Conservation (phyloP, 441 rosid species). For the Arabidopsis hybrid region DNA sequence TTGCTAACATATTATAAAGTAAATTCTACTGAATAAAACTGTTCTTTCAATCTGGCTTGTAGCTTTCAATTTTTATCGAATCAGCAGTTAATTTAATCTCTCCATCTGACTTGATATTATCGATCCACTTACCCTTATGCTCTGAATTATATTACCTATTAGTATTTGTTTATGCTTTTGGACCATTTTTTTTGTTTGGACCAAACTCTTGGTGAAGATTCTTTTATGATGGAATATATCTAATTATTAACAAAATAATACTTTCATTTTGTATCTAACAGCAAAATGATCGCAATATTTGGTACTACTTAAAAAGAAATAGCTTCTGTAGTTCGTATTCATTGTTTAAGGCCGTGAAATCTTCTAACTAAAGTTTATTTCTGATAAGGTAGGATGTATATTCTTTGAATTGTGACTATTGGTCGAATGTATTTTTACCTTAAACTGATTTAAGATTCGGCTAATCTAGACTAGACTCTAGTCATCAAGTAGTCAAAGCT, state of each 20-base stretch:
- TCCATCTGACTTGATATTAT: background rate
- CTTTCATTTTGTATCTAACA: background rate
- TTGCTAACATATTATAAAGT: background rate
- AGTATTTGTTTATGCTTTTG: background rate
- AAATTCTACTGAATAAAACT: background rate
- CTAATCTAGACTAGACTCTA: conserved; percentile 35
- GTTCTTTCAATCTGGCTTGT: background rate
- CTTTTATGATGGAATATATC: background rate
- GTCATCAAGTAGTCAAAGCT: conserved; percentile 37
- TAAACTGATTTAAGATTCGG: conserved; percentile 10
- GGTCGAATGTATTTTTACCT: conserved; percentile 29
- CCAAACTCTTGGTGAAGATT: background rate
- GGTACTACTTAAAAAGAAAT: background rate
- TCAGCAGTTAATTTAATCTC: background rate
- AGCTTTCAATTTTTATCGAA: background rate
- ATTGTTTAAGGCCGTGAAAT: background rate
- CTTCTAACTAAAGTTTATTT: conserved; percentile 11
- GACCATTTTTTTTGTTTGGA: background rate
- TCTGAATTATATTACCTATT: background rate
- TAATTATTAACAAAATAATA: background rate
- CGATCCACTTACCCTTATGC: background rate
- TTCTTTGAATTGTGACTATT: conserved; percentile 15
- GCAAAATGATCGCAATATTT: background rate
- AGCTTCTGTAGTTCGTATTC: background rate
- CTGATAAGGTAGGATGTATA: conserved; percentile 9